These are phyloP conservation scores for Globisporangium splendens DNA, from an alignment of 352 stramenopile species.

Conservation along the genomic window DNA sequence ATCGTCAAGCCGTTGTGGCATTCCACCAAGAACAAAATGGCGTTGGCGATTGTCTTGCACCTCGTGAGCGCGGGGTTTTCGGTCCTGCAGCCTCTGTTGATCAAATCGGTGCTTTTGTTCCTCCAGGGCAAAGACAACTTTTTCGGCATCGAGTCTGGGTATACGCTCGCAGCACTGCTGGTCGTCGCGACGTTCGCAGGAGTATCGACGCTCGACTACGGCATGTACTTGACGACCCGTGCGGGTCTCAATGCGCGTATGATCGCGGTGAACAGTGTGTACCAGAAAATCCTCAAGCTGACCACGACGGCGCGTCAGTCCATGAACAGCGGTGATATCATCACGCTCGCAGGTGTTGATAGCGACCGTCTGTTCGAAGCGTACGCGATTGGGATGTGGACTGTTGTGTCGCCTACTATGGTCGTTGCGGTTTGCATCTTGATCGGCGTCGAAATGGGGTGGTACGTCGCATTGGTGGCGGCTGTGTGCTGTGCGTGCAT, in stretches of 20 bases:
- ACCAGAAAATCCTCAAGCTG: constrained; percentile 49
- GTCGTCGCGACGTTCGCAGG: constrained; percentile 10
- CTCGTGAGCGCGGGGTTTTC: constrained; percentile 20
- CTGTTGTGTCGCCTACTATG: constrained; percentile 23
- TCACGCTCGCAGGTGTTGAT: constrained; percentile 51
- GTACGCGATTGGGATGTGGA: constrained; percentile 40
- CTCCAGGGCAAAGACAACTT: constrained; percentile 19
- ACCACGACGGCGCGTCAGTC: constrained; percentile 33
- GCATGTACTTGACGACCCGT: constrained; percentile 41
- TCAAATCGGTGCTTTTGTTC: constrained; percentile 27
- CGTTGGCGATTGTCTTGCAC: constrained; percentile 20
- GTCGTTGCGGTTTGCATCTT: constrained; percentile 23
- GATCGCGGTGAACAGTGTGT: constrained; percentile 26
- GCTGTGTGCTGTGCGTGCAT: constrained; percentile 8
- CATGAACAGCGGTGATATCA: constrained; percentile 54
- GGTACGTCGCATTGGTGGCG: constrained; percentile 20
- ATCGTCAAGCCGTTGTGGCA: constrained; percentile 19
- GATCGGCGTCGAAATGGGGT: constrained; percentile 16
- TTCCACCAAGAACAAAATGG: constrained; percentile 28
- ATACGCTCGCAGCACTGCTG: constrained; percentile 11
- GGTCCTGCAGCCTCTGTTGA: constrained; percentile 30
- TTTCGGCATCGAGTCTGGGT: constrained; percentile 22
- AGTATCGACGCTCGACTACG: constrained; percentile 39
- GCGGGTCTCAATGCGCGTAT: constrained; percentile 35
- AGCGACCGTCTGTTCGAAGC: constrained; percentile 50